Evolutionary conservation across 83 land plant species (phyloP), one percentile per base, ranked within the genome.

Genomic region (Thuja plicata): DNA sequence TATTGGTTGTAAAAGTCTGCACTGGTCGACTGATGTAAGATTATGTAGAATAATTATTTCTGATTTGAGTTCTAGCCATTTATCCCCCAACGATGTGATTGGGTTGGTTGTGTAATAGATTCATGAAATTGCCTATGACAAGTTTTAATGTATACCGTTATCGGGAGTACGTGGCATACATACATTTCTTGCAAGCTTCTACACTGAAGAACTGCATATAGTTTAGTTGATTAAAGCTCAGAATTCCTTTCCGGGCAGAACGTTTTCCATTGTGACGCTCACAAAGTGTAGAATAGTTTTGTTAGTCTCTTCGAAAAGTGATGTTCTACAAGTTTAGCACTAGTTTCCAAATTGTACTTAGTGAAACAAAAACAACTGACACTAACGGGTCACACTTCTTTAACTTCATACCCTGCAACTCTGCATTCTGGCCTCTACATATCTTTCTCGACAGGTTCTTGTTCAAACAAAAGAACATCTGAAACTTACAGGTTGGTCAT

Each of bases 11-110:
- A 21, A 41, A 27, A 41, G 84, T 43, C 48, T 80, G 15, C 85
- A 83, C 34, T 83, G 55, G 55, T 83, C 55, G 54, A 83, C 85
- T 83, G 55, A 5, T 83, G 85, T 83, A 83, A 83, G 85, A 83
- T 46, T 83, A 83, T 83, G 85, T 83, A 83, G 85, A 83, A 34
- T 83, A 43, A 46, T 15, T 48, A 6, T 48, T 30, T 46, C 32
- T 30, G 57, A 48, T 30, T n/a, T 54, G 57, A 48, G 32, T 84
- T 84, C 7, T 9, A 84, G 86, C 57, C 86, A 84, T 12, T 15
- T 46, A 83, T 83, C 85, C 52, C 55, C 55, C 54, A 83, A 83
- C 48, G 54, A 80, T 83, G 30, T 46, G 54, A 83, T 83, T 83
- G 85, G 85, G 79, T 52, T 83, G 54, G 54, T 83, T 83, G 34